Evolutionary conservation across 352 stramenopile species (phyloP).

Genomic region (Vaucheria bursata): DNA sequence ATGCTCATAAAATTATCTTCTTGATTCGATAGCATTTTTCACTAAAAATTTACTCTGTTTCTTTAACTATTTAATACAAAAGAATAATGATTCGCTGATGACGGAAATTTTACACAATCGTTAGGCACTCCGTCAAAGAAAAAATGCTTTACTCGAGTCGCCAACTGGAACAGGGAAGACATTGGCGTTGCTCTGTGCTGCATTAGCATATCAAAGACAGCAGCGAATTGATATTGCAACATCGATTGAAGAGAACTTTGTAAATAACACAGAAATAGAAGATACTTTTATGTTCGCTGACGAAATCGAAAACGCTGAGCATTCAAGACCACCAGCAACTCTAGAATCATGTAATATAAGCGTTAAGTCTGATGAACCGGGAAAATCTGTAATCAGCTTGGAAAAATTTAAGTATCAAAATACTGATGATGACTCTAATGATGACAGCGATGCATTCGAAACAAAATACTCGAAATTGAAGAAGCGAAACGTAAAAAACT

Average conservation of each 20-base stretch:
- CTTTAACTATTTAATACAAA: no score
- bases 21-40: no score
- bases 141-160: constrained; percentile 45
- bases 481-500: not conserved
- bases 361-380: not conserved
- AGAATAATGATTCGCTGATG: no score
- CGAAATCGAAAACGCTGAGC: not conserved
- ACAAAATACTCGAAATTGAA: not conserved
- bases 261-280: not conserved
- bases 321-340: not conserved
- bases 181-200: constrained; percentile 39
- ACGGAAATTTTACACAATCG: no score
- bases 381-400: no score
- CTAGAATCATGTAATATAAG: not conserved
- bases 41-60: no score
- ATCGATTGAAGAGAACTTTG: not conserved
- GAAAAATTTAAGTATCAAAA: no score
- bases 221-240: constrained; percentile 21
- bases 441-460: constrained; percentile 5
- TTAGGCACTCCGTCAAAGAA: constrained; percentile 30
- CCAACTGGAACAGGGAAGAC: constrained; percentile 45
- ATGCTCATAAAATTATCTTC: no score
- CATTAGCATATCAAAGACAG: constrained; percentile 42
- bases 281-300: not conserved
- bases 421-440: not conserved